phyloP scores from a whole-genome alignment of 495 filamentous ascomycete species.

The Aspergillus panamensis region DNA sequence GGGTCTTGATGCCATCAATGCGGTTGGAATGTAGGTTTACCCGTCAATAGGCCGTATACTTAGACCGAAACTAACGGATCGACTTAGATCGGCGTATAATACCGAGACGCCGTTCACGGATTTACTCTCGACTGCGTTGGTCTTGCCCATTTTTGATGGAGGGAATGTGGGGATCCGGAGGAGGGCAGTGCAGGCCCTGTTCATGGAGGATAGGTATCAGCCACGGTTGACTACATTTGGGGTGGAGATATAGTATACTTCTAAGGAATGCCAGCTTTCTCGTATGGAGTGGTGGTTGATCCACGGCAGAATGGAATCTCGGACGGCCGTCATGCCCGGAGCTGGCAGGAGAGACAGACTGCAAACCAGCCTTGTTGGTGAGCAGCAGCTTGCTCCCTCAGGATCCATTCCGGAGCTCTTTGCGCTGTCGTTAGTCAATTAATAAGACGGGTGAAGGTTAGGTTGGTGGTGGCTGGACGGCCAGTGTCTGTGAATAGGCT shows the following conservation, averaged over 20 bases:
- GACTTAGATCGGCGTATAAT: slow-evolving; percentile 6
- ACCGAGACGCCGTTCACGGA: not conserved
- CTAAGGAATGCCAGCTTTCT: no score
- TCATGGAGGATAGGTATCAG: slow-evolving; percentile 11
- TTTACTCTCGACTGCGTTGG: slow-evolving; percentile 12
- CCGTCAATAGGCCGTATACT: not conserved
- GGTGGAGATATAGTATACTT: not conserved
- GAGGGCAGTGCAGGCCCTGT: slow-evolving; percentile 12
- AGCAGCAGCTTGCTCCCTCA: no score
- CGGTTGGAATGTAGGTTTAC: slow-evolving; percentile 12
- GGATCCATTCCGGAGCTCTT: no score
- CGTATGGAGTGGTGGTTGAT: no score
- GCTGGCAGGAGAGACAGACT: no score
- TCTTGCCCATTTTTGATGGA: slow-evolving; percentile 13
- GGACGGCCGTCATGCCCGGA: no score
- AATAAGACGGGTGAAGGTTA: no score
- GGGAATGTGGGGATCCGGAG: slow-evolving; percentile 13
- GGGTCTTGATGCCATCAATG: slow-evolving; percentile 10
- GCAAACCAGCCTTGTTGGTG: no score
- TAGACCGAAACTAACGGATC: not conserved
- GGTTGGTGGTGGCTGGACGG: no score
- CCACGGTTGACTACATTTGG: slow-evolving; percentile 10
- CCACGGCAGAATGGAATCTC: no score
- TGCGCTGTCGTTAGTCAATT: no score
- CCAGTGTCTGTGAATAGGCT: no score